Base-by-base conservation (phyloP, 176 grass and related monocot species). In the Pontederia crassipes region DNA sequence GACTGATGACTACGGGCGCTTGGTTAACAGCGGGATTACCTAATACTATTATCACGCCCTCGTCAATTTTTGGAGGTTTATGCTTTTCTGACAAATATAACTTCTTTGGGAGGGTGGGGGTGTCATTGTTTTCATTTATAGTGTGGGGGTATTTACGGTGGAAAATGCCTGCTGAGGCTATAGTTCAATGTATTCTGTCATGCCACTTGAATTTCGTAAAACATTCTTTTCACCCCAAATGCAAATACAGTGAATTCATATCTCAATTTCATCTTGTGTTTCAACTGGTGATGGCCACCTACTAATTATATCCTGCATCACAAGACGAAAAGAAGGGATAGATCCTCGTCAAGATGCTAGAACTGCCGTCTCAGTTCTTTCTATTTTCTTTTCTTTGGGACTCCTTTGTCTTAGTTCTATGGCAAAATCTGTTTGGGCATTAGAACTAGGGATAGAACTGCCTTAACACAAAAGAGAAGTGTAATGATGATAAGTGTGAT, bases 61-160 rank as follows among this genome's bases (percentile, higher is more conserved):
- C 6, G 6, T 40, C 13, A 15, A 13, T 16, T 69, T 69, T 56
- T 9, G 54, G 66, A 10, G 56, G 10, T 8, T 56, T 69, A 26
- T 46, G 12, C 9, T 68, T 69, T 68, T 55, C 12, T 40, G 18
- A 15, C 12, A 46, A 24, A 57, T 55, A 53, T 57, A 69, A 56
- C 46, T 26, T 56, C 11, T 40, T 40, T 46, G 20, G 20, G 20
- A 24, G 20, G 20, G 20, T 55, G 52, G 53, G 53, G 66, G 52
- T 29, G 13, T 69, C 17, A 69, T 69, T 48, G 66, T 69, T 57
- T 69, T 69, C 66, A 69, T 46, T 57, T 48, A 57, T 69, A 46
- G 58, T 8, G 20, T 24, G 20, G 35, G 10, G 11, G 50, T 14
- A 10, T 18, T 29, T 27, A 27, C 9, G 27, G 52, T n/a, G 24